Evolutionary conservation across 306 rosid species (phyloP).

Genomic region (Sicyos baderoa): DNA sequence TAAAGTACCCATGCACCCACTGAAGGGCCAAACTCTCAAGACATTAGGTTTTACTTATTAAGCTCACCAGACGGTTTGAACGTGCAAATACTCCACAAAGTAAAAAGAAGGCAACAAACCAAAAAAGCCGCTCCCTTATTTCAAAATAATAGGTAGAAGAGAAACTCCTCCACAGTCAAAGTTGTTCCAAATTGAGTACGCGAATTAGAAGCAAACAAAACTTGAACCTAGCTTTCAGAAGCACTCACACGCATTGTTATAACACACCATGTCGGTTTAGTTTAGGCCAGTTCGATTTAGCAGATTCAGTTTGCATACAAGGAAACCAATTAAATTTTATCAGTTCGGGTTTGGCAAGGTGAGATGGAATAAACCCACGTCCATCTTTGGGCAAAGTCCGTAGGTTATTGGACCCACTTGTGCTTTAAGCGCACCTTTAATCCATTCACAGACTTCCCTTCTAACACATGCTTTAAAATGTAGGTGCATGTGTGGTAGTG

Average conservation of each 20-base stretch:
- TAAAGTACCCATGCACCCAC: background rate
- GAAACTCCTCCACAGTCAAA: background rate
- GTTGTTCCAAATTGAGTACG: background rate
- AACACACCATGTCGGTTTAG: background rate
- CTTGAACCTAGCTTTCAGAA: too few species aligned
- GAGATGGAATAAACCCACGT: background rate
- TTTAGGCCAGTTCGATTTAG: too few species aligned
- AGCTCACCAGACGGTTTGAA: background rate
- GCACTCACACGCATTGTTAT: background rate
- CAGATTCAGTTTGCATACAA: too few species aligned
- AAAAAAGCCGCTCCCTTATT: background rate
- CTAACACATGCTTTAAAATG: background rate
- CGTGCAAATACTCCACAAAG: background rate
- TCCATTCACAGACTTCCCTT: background rate
- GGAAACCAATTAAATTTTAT: too few species aligned
- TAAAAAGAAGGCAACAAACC: background rate
- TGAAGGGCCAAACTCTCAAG: background rate
- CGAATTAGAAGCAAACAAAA: background rate
- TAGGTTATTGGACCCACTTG: background rate
- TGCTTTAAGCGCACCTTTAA: background rate
- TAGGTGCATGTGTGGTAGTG: background rate
- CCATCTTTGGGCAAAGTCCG: background rate
- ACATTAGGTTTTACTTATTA: background rate
- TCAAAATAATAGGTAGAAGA: background rate
- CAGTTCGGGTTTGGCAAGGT: too few species aligned